Percentiles rank a stretch among this genome's conserved stretches.
phyloP scores from a whole-genome alignment of 306 rosid genomes.

The Inga leiocalycina region DNA sequence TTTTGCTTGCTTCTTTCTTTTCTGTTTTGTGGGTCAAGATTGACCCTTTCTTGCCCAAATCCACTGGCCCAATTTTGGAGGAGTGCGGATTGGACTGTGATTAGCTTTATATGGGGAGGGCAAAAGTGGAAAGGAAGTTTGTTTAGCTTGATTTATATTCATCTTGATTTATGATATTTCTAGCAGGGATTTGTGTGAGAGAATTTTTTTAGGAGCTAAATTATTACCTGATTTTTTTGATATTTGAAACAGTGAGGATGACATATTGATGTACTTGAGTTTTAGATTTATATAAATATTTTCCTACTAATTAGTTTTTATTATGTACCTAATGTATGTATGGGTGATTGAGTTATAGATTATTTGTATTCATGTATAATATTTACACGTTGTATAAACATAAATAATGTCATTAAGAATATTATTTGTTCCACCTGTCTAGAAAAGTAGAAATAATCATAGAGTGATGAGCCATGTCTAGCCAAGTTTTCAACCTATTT shows the following conservation, averaged over 20 bases:
- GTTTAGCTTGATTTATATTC: constrained; percentile 8
- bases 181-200: neutral
- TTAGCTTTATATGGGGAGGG: constrained; percentile 32
- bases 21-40: constrained; percentile 70
- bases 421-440: neutral
- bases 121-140: neutral
- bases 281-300: neutral
- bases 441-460: neutral
- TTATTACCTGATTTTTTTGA: neutral
- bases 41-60: constrained; percentile 62
- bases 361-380: neutral
- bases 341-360: neutral
- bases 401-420: neutral
- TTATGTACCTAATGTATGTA: neutral
- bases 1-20: constrained; percentile 69
- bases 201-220: neutral
- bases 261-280: neutral
- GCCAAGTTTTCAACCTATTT: neutral
- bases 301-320: neutral
- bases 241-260: neutral
- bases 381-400: neutral
- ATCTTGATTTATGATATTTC: neutral
- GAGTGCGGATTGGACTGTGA: constrained; percentile 80
- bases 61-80: constrained; percentile 55
- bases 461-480: neutral